phyloP scores from a whole-genome alignment of 768 basidiomycete species.

The Pisolithus marmoratus region DNA sequence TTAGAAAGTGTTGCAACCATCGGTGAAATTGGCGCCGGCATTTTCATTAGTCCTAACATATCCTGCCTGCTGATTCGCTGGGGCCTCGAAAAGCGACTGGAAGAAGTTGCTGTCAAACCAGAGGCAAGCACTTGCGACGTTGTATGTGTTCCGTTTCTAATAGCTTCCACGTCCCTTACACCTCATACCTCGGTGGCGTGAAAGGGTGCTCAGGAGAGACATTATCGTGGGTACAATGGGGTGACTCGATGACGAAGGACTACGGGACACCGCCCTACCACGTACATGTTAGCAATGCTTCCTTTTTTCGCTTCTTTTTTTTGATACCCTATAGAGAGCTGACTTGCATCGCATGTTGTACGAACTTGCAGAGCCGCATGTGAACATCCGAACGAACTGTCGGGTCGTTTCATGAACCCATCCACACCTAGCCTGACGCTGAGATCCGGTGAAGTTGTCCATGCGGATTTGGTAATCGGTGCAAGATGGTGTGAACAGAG shows the following conservation, averaged over 20 bases:
- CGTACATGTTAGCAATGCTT: slow-evolving; percentile 25
- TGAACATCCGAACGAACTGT: slow-evolving; percentile 31
- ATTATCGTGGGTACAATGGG: slow-evolving; percentile 32
- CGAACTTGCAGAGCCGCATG: slow-evolving; percentile 31
- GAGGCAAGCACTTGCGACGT: slow-evolving; percentile 34
- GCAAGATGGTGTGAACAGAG: slow-evolving; percentile 56
- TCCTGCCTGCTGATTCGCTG: slow-evolving; percentile 44
- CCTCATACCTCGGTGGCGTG: neutral
- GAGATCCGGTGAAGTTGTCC: slow-evolving; percentile 36
- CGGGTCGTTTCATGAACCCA: slow-evolving; percentile 33
- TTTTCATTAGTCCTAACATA: slow-evolving; percentile 40
- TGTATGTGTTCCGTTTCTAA: slow-evolving; percentile 25
- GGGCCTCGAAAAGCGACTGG: slow-evolving; percentile 42
- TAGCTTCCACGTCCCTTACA: neutral
- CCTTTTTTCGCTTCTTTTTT: neutral
- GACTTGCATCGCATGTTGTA: slow-evolving; percentile 40
- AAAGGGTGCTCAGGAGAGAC: slow-evolving; percentile 30
- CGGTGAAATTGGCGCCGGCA: slow-evolving; percentile 47
- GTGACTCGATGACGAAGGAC: slow-evolving; percentile 23
- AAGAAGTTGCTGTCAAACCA: slow-evolving; percentile 34
- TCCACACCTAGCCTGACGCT: slow-evolving; percentile 32
- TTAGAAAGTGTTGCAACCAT: slow-evolving; percentile 36
- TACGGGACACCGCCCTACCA: slow-evolving; percentile 31
- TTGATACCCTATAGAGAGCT: slow-evolving; percentile 29
- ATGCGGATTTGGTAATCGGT: slow-evolving; percentile 41